Base-by-base conservation (phyloP, 495 filamentous ascomycete genomes). In the Daldinia grandis region DNA sequence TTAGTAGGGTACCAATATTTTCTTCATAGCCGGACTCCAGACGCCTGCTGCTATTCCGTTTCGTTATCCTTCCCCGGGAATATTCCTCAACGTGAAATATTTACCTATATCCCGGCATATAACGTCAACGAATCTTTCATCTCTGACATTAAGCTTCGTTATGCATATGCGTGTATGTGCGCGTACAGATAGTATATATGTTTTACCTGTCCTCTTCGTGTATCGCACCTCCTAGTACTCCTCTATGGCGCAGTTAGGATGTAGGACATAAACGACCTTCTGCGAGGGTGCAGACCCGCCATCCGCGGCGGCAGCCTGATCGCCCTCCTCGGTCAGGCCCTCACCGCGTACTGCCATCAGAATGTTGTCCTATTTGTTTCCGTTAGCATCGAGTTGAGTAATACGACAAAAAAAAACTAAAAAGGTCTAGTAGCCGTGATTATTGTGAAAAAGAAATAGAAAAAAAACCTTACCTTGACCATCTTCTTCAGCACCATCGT, bases 401-500 rank as follows among this genome's bases (percentile, higher is more conserved):
- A 19, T 1, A 25, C 9, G 0, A 56, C 9, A 19, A 24, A 31
- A 28, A 9, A 44, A n/a, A n/a, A 21, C n/a, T n/a, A n/a, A n/a
- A n/a, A n/a, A n/a, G n/a, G n/a, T n/a, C n/a, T 24, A 17, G 2
- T 24, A 9, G 5, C 21, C 38, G 1, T 7, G 24, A 15, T 5
- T 17, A 14, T 37, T 15, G 57, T 14, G 19, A 24, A 50, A n/a
- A 47, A 30, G 57, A 56, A 57, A n/a, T 44, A 33, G 21, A 30
- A 33, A 44, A 25, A 31, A 55, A 86, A 27, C 2, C 87, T 73
- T 81, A 96, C 94, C 92, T 95, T 98, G 70, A 97, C 91, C 91
- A 98, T 96, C 77, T 93, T 89, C 88, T 91, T 97, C 65, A 98
- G 76, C 69, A 98, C 95, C 86, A 97, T 97, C 75, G 81, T 85